Conservation (phyloP, 2,329 filamentous ascomycete genomes). For the Colletotrichum paranaense region DNA sequence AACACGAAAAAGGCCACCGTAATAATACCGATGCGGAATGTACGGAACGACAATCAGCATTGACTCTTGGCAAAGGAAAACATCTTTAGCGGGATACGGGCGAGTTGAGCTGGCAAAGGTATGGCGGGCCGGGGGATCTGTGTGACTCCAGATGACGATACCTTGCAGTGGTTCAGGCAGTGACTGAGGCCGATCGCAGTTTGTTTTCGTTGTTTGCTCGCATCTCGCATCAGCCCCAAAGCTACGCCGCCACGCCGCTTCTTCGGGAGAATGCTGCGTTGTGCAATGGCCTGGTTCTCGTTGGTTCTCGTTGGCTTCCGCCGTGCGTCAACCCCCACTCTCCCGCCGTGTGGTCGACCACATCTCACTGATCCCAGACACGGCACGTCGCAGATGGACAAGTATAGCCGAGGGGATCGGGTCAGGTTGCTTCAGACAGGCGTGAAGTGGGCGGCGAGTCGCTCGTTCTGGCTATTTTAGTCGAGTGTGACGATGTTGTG, state of each 20-base stretch:
- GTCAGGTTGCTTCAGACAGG: constrained; percentile 14
- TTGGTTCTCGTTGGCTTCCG: neutral
- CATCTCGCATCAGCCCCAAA: neutral
- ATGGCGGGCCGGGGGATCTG: neutral
- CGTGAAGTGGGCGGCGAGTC: neutral
- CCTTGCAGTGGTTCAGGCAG: neutral
- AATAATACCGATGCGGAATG: too few species aligned
- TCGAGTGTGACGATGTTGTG: neutral
- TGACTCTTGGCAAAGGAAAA: neutral
- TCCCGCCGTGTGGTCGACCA: constrained; percentile 1
- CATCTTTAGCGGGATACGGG: neutral
- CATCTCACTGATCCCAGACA: neutral
- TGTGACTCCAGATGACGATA: neutral
- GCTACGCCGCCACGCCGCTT: neutral
- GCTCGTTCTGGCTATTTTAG: neutral
- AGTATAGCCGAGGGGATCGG: constrained; percentile 18
- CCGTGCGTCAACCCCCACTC: constrained; percentile 2
- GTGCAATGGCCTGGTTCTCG: neutral
- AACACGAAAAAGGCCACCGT: neutral
- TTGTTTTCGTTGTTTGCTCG: neutral
- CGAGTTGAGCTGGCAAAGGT: neutral
- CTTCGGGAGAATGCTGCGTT: neutral
- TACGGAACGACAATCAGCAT: neutral
- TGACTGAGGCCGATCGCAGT: neutral
- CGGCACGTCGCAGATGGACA: constrained; percentile 4